A percentile compares a stretch with the other conserved stretches of the same genome.
These are phyloP conservation scores for Trichoderma sp. DNA, from an alignment of 2,329 filamentous ascomycete species.

Conservation along the genomic window DNA sequence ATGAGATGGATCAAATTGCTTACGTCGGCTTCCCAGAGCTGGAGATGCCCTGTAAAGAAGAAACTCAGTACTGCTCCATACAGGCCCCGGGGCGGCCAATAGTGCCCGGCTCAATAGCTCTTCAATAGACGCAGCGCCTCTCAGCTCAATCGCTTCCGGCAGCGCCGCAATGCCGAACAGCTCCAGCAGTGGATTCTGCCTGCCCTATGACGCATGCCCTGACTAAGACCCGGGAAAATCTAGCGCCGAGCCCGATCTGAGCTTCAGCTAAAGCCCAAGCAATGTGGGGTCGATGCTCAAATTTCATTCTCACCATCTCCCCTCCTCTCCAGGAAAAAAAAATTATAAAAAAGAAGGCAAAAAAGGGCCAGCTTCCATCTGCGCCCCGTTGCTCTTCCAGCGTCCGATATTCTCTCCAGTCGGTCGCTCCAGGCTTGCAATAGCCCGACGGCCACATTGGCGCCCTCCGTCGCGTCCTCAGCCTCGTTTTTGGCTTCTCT, in stretches of 20 bases:
- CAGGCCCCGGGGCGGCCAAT: slow-evolving; percentile 7
- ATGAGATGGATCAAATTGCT: background rate
- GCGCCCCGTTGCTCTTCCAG: slow-evolving; percentile 24
- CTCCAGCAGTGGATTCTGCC: background rate
- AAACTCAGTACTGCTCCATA: background rate
- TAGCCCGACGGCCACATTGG: slow-evolving; percentile 45
- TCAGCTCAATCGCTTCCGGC: slow-evolving; percentile 8
- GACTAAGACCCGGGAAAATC: slow-evolving; percentile 16
- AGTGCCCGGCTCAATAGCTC: background rate
- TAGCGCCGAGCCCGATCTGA: slow-evolving; percentile 17
- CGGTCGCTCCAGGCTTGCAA: slow-evolving; percentile 39
- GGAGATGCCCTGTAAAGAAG: background rate
- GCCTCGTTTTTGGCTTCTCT: slow-evolving; percentile 52
- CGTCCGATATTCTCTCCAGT: slow-evolving; percentile 4
- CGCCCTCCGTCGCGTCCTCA: slow-evolving; percentile 36
- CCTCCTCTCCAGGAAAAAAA: slow-evolving; percentile 9
- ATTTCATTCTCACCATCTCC: slow-evolving; percentile 18
- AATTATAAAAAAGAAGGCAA: background rate
- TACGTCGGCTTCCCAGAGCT: background rate
- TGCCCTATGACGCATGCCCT: slow-evolving; percentile 19
- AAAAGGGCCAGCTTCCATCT: slow-evolving; percentile 25
- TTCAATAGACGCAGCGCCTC: background rate
- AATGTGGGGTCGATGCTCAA: slow-evolving; percentile 18
- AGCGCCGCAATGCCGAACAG: slow-evolving; percentile 7
- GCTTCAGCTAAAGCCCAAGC: slow-evolving; percentile 17